Percentiles rank a stretch among this genome's conserved stretches.
These are phyloP conservation scores for Boletus edulis DNA, from an alignment of 768 basidiomycete species.

Conservation along the genomic window DNA sequence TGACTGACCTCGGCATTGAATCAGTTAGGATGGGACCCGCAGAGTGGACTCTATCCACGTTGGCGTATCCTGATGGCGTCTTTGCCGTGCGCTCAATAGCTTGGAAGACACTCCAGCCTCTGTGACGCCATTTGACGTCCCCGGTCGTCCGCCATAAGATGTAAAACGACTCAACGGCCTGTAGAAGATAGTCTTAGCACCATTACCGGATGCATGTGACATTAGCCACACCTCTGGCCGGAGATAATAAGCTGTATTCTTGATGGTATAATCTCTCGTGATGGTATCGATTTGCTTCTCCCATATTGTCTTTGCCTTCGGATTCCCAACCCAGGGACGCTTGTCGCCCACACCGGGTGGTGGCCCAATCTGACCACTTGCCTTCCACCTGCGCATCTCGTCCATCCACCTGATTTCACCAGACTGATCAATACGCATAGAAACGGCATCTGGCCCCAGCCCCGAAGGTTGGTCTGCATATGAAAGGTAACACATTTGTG, in stretches of 20 bases:
- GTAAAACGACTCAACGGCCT: conserved; percentile 76
- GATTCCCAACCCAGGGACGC: conserved; percentile 27
- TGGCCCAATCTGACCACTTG: conserved; percentile 40
- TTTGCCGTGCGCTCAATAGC: conserved; percentile 60
- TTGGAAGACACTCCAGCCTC: conserved; percentile 70
- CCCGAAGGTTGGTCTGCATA: conserved; percentile 73
- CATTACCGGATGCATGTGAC: not conserved
- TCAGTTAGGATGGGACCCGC: conserved; percentile 42
- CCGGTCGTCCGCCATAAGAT: conserved; percentile 70
- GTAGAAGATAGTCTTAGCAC: conserved; percentile 2
- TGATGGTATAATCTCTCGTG: conserved; percentile 54
- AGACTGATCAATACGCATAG: conserved; percentile 26
- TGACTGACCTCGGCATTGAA: conserved; percentile 70
- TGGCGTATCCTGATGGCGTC: conserved; percentile 62
- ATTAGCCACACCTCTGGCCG: conserved; percentile 61
- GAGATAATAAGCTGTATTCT: conserved; percentile 50
- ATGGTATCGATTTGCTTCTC: conserved; percentile 22
- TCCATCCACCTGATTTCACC: conserved; percentile 28
- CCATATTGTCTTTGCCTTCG: conserved; percentile 11
- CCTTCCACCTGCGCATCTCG: conserved; percentile 47
- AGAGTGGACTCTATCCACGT: conserved; percentile 46
- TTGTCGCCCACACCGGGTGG: conserved; percentile 54
- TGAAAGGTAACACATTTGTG: conserved; percentile 65
- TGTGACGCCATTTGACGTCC: conserved; percentile 64
- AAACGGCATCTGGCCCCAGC: conserved; percentile 61